Base-by-base conservation (phyloP, 169 alveolate species). In the Cryptosporidium ryanae region DNA sequence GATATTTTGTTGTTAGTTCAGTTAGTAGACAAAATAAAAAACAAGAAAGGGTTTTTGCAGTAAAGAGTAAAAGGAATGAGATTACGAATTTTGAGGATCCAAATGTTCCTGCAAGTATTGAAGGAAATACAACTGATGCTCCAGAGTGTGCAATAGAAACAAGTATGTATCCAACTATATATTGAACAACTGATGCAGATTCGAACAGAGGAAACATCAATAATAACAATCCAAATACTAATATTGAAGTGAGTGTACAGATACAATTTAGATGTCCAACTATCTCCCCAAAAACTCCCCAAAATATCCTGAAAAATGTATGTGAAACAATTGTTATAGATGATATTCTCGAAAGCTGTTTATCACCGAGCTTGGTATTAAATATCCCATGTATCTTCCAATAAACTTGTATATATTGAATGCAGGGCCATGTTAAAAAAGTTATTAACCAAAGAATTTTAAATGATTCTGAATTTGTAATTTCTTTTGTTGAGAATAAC, bases 131-230 rank as follows among this genome's bases (percentile, higher is more conserved):
- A 4, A 55, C 70, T 10, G 63, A 76, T 55, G 50, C 59, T 34
- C 87, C 87, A 29, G 87, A 55, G 44, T 76, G 87, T 18, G 87
- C 87, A 76, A 76, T 48, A 15, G 87, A 76, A 25, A 76, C 46
- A 8, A 76, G 43, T 8, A 61, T 25, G 59, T 76, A 76, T 44
- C 87, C 87, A 55, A 57, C 6, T 32, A 46, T 32, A 32, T 59
- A 76, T 38, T 76, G 87, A 18, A 59, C 25, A 34, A 46, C 43
- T 21, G 71, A 59, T 59, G 54, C 15, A 25, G 61, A 12, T 76
- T 76, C 71, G 13, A 34, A 55, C 18, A 76, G 12, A 13, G 87
- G 87, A 63, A 76, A 76, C 49, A 61, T 43, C 10, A 76, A 43
- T 1, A 76, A 32, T 59, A 76, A 12, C 6, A 76, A 21, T 31